Evolutionary conservation across 1,284 basidiomycete genomes (phyloP).

Genomic region (Chalciporus piperatoides): DNA sequence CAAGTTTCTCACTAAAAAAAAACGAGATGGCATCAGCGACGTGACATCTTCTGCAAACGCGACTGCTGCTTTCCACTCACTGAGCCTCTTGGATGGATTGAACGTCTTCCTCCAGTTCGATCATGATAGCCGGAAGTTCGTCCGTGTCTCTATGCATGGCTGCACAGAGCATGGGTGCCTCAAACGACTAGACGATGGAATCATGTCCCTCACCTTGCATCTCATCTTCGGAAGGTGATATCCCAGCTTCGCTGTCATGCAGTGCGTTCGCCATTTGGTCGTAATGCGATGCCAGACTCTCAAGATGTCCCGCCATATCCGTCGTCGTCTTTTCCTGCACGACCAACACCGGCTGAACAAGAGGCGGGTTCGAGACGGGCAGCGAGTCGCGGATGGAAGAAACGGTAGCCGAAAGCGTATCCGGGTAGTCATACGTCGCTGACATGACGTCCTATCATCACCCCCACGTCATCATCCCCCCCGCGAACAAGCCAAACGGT

Average conservation of each 20-base stretch:
- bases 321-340: conserved; percentile 55
- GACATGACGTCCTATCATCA: conserved; percentile 51
- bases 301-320: conserved; percentile 68
- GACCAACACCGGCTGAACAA: conserved; percentile 48
- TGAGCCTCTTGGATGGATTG: conserved; percentile 48
- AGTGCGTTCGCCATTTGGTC: conserved; percentile 68
- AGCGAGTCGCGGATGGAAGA: conserved; percentile 50
- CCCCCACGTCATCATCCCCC: not conserved
- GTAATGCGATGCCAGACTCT: conserved; percentile 67
- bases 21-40: not conserved
- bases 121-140: conserved; percentile 68
- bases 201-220: conserved; percentile 48
- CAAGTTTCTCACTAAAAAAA: conserved; percentile 42
- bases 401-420: conserved; percentile 54
- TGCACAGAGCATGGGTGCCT: conserved; percentile 23
- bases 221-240: conserved; percentile 62
- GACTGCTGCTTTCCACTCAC: conserved; percentile 45
- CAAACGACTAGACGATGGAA: not conserved
- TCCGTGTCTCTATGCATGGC: conserved; percentile 76
- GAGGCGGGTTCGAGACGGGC: conserved; percentile 37
- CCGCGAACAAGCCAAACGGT: not conserved
- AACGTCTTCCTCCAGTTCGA: conserved; percentile 61
- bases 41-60: conserved; percentile 60
- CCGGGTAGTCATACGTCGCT: conserved; percentile 62
- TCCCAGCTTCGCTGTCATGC: conserved; percentile 62